Base-by-base conservation (phyloP, 2,329 filamentous ascomycete species). In the Microascus cirrosus region DNA sequence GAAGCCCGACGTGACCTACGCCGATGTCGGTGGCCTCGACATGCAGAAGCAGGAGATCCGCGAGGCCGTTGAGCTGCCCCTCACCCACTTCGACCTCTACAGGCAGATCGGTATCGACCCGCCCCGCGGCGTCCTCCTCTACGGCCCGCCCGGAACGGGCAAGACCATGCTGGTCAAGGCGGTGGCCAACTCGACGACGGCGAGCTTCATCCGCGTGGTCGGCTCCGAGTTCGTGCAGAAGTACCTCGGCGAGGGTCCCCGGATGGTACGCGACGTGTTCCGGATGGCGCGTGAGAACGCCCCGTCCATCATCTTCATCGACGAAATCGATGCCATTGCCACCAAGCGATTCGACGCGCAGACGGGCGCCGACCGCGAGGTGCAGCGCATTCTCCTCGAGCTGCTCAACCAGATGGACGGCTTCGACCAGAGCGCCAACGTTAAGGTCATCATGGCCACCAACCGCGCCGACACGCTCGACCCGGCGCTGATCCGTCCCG, bases 11-110 rank as follows among this genome's bases (percentile, higher is more conserved):
- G 90, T 99, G 60, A 95, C 92, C 51, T 99, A 99, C 68, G 93
- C 92, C 61, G 94, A 99, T 72, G 94, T 99, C 61, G 94, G 94
- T 78, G 94, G 94, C 54, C 76, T 97, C 63, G 94, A 99, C 68
- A 99, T 99, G 94, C 94, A 99, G 77, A 99, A 99, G 79, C 94
- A 99, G 76, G 94, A 99, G 74, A 99, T 99, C 63, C 84, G 94
- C 63, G 94, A 99, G 76, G 94, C 94, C 12, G 94, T 99, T 57
- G 94, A 99, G 79, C 80, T 99, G 63, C 94, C 94, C 36, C 80
- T 99, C 66, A 96, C 93, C 61, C 94, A 97, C 73, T 97, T 97
- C 72, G 93, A 97, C 73, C 86, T 97, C 42, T 99, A 99, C 81
- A 95, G 92, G 76, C 94, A 99, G 75, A 99, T 99, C 63, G 94